Percentiles rank a stretch among this genome's conserved stretches.
Conservation (phyloP, 306 rosid genomes). For the Fragaria ananassa region DNA sequence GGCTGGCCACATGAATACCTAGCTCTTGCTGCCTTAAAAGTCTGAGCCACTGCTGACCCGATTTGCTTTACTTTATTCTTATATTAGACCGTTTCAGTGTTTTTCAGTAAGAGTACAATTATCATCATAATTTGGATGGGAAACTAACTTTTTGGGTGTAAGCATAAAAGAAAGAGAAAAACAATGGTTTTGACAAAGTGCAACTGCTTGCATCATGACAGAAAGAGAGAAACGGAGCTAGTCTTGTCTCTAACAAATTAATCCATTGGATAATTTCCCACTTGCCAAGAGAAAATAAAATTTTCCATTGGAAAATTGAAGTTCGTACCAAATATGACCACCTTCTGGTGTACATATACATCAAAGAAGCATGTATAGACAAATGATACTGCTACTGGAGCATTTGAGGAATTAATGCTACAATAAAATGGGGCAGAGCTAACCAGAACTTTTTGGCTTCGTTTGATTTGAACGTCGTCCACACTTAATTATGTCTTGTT, state of each 20-base stretch:
- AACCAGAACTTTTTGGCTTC: constrained; percentile 64
- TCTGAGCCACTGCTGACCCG: background rate
- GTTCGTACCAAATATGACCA: background rate
- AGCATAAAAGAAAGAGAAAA: background rate
- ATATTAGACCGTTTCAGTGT: background rate
- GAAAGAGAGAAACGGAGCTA: background rate
- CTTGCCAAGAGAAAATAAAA: background rate
- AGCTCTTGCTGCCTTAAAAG: background rate
- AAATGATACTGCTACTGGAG: background rate
- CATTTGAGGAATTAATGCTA: background rate
- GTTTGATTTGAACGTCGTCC: constrained; percentile 59
- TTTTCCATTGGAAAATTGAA: background rate
- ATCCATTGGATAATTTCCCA: background rate
- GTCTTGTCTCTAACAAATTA: background rate
- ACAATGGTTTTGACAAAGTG: background rate
- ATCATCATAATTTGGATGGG: background rate
- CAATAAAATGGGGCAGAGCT: constrained; percentile 15
- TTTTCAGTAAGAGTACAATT: background rate
- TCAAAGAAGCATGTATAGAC: background rate
- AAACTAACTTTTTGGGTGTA: background rate
- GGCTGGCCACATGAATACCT: background rate
- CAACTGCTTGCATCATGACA: background rate
- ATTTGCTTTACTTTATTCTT: background rate
- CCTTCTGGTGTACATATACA: background rate
- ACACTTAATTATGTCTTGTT: constrained; percentile 49